These are phyloP conservation scores for Collybiopsis confluens DNA, from an alignment of 768 basidiomycete genomes.

Conservation along the genomic window DNA sequence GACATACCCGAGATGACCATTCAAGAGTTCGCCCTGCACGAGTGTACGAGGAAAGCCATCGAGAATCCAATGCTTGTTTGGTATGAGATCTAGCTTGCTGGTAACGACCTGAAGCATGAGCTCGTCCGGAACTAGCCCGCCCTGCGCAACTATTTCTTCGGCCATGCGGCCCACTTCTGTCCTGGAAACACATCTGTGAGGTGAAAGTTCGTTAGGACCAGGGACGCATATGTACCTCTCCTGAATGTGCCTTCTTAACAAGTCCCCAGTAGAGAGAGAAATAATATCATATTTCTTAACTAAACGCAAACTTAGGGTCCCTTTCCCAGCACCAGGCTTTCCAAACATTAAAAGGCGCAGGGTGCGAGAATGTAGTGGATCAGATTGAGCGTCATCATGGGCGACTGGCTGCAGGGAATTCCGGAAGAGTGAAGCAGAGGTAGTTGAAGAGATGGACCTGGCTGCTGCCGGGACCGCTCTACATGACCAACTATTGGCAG, in stretches of 20 bases:
- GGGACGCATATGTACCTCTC: conserved; percentile 39
- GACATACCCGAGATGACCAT: conserved; percentile 66
- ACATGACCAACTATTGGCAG: background rate
- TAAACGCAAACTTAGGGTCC: conserved; percentile 73
- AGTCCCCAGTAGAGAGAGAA: conserved; percentile 78
- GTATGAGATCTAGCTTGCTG: conserved; percentile 61
- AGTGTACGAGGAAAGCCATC: conserved; percentile 92
- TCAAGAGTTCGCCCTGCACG: conserved; percentile 76
- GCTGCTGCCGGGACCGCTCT: background rate
- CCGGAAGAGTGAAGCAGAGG: conserved; percentile 2
- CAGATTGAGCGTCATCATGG: conserved; percentile 43
- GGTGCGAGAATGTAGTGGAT: conserved; percentile 92
- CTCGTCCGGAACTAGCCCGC: conserved; percentile 74
- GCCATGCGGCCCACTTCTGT: conserved; percentile 72
- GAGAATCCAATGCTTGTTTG: conserved; percentile 84
- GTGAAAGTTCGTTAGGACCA: background rate
- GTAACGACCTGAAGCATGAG: conserved; percentile 76
- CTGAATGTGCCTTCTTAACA: conserved; percentile 79
- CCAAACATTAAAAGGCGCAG: conserved; percentile 76
- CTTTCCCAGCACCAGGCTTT: conserved; percentile 83
- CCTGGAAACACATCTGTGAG: conserved; percentile 24
- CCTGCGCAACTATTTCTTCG: conserved; percentile 74
- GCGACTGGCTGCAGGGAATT: conserved; percentile 6
- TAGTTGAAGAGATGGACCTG: conserved; percentile 1
- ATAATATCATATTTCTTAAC: conserved; percentile 78